Evolutionary conservation across 75 land plant genomes (phyloP), one percentile per base, ranked within the genome.

Genomic region (Cunninghamia lanceolata): DNA sequence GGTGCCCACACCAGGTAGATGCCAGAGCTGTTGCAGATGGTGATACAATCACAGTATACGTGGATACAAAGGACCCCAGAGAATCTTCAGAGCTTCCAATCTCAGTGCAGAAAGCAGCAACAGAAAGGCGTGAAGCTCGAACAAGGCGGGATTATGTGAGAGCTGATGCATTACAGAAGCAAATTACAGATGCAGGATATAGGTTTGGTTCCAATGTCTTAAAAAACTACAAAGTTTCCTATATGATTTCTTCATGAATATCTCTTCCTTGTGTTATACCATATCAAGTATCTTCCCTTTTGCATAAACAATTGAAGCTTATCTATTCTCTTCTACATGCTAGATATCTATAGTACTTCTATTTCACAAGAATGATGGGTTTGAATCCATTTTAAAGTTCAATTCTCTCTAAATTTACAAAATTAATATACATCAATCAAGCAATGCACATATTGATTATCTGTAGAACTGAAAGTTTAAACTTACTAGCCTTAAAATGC

Each of bases 31-130:
- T 94, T 42, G 91, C 93, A 73, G 99, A 97, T 87, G 99, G 99
- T 6, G 99, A 97, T 88, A 96, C 96, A 8, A 70, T 97, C 10
- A 96, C 93, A 0, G 95, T 97, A 8, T 97, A 91, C 83, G 98
- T 97, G 6, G 95, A 96, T 85, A 86, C 93, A 0, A 68, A 71
- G 21, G 86, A 91, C 66, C 85, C 98, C 4, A 88, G 94, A 82
- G 98, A 97, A 89, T 86, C 94, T 11, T 87, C 92, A 9, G 70
- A 28, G 73, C 93, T 96, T 17, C 99, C 99, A 14, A 54, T 21
- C n/a, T 91, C 91, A 2, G 89, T 97, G 0, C 86, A 84, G 45
- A 59, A 88, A 19, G 96, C 95, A 16, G 91, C 89, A 11, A 88
- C 79, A 43, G 85, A 88, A 80, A 88, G 98, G 87, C 88, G 91